Conservation (phyloP, 805 yeast species). For the Millerozyma miso region DNA sequence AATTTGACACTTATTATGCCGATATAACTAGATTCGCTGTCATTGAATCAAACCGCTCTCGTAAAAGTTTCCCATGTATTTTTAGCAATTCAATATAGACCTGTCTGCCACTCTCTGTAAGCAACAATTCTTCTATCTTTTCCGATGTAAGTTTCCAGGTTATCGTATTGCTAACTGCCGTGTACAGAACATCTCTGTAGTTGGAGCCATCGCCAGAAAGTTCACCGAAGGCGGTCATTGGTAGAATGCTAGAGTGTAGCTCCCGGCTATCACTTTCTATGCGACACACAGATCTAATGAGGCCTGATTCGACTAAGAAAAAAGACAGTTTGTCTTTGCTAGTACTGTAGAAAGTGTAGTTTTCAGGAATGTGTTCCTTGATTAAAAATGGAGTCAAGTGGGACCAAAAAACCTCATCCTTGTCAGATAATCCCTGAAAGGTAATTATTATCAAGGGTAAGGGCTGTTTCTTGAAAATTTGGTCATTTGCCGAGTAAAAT, state of each 20-base stretch:
- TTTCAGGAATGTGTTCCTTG: conserved; percentile 44
- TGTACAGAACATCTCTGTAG: conserved; percentile 43
- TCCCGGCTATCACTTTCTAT: conserved; percentile 37
- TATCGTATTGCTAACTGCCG: conserved; percentile 57
- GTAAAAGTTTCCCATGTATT: conserved; percentile 58
- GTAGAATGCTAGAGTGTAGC: conserved; percentile 47
- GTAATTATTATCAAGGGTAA: conserved; percentile 61
- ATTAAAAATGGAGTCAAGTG: conserved; percentile 51
- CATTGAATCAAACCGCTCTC: conserved; percentile 69
- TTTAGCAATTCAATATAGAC: conserved; percentile 61
- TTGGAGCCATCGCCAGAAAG: conserved; percentile 29
- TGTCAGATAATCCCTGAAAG: conserved; percentile 54
- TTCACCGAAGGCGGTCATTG: conserved; percentile 75
- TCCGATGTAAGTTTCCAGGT: conserved; percentile 63
- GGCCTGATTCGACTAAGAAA: conserved; percentile 51
- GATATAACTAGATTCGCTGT: conserved; percentile 73
- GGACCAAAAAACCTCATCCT: conserved; percentile 57
- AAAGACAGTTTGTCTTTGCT: conserved; percentile 45
- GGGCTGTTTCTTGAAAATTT: conserved; percentile 47
- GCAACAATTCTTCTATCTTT: conserved; percentile 42
- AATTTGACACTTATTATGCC: conserved; percentile 33
- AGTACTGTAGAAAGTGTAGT: conserved; percentile 45
- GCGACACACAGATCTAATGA: conserved; percentile 32
- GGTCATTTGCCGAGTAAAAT: conserved; percentile 44
- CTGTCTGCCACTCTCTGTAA: conserved; percentile 41